Evolutionary conservation across 129 eudicot species (phyloP).

Genomic region (Ambrosia artemisiifolia): DNA sequence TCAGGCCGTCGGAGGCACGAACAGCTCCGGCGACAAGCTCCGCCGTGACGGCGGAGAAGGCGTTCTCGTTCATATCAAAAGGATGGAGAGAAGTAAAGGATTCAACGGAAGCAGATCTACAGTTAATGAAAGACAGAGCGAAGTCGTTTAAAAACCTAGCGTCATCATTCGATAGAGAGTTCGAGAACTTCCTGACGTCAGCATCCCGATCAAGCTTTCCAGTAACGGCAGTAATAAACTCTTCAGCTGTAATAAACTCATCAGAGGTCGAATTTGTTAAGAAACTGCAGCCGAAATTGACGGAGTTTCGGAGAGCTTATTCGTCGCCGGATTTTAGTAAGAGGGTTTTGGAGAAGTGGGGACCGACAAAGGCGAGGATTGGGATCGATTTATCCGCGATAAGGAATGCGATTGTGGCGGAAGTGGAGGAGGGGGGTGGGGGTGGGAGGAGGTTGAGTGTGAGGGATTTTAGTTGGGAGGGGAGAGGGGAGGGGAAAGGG

Average conservation of each 20-base stretch:
- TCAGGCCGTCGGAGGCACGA: constrained; percentile 47
- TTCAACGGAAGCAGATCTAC: constrained; percentile 90
- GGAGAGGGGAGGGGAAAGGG: constrained; percentile 42
- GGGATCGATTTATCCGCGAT: constrained; percentile 74
- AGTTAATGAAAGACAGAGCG: constrained; percentile 71
- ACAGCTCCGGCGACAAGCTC: constrained; percentile 38
- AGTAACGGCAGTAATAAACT: constrained; percentile 51
- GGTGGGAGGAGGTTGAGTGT: constrained; percentile 53
- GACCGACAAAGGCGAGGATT: constrained; percentile 47
- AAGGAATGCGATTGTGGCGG: constrained; percentile 75
- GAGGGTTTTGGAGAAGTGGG: constrained; percentile 63
- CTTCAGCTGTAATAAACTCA: constrained; percentile 47
- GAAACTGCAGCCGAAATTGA: constrained; percentile 65
- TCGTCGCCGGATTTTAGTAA: constrained; percentile 77
- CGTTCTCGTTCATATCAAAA: constrained; percentile 70
- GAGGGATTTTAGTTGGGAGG: constrained; percentile 38
- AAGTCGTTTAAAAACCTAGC: constrained; percentile 75
- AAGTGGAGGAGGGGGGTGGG: constrained; percentile 54
- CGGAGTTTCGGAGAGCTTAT: constrained; percentile 71
- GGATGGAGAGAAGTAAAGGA: constrained; percentile 89
- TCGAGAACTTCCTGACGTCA: constrained; percentile 81
- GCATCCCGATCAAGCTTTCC: constrained; percentile 70
- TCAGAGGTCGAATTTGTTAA: constrained; percentile 78
- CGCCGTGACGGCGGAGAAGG: constrained; percentile 74
- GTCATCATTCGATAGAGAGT: constrained; percentile 58